A percentile compares a stretch with the other conserved stretches of the same genome.
Evolutionary conservation across 257 asterid genomes (phyloP).

Genomic region (Solanum okadae): DNA sequence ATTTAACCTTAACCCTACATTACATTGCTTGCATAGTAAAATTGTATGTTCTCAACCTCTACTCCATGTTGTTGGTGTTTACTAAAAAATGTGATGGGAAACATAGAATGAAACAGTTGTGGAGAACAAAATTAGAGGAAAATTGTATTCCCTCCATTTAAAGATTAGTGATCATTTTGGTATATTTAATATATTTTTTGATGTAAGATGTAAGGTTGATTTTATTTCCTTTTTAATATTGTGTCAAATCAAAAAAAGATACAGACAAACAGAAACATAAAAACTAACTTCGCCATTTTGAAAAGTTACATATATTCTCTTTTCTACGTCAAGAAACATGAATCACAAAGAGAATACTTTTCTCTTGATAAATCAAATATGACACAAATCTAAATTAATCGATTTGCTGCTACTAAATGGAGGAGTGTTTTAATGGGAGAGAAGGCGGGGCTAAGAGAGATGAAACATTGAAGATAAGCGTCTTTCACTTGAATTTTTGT

Average conservation of each 20-base stretch:
- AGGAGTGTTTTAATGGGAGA: not conserved
- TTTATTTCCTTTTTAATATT: rapidly evolving
- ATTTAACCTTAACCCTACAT: not conserved
- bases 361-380: not conserved
- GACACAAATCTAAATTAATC: not conserved
- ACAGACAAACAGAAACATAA: not conserved
- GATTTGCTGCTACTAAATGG: not conserved
- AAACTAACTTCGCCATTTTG: not conserved
- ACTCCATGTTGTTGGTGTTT: not conserved
- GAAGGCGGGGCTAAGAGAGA: not conserved
- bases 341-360: not conserved
- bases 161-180: not conserved
- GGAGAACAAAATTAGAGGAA: not conserved
- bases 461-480: rapidly evolving
- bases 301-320: not conserved
- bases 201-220: not conserved
- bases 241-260: no score
- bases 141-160: not conserved
- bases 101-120: not conserved
- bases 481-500: not conserved
- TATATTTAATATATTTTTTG: no score
- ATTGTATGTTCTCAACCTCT: no score
- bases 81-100: not conserved
- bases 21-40: not conserved
- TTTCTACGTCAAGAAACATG: not conserved